Evolutionary conservation across 2,329 filamentous ascomycete genomes (phyloP).

Genomic region (Hyphodiscus sp.): DNA sequence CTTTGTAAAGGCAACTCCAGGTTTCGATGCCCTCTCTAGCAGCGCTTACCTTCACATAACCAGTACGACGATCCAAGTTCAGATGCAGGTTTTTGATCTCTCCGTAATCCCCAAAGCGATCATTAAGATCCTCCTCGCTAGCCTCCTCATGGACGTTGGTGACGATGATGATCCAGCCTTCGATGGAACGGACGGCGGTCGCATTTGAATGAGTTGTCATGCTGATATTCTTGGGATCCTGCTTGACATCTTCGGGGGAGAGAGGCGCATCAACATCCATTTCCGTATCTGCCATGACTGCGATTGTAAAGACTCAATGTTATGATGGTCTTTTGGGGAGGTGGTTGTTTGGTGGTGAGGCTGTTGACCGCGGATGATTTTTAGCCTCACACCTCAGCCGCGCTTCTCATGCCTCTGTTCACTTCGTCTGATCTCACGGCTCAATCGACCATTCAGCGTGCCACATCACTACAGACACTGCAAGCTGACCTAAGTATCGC

Average conservation of each 20-base stretch:
- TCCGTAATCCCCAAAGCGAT: slow-evolving; percentile 76
- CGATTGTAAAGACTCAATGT: neutral
- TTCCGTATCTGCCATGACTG: slow-evolving; percentile 38
- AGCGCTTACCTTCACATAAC: slow-evolving; percentile 70
- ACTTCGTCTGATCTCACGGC: too few relatives aligned
- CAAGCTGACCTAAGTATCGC: too few relatives aligned
- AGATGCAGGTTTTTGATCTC: slow-evolving; percentile 84
- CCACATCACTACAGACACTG: too few relatives aligned
- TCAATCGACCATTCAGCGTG: too few relatives aligned
- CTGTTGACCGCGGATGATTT: neutral
- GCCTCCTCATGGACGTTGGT: slow-evolving; percentile 86
- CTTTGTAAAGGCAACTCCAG: too few relatives aligned
- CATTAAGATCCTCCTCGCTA: slow-evolving; percentile 74
- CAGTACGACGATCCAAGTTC: slow-evolving; percentile 74
- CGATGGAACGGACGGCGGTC: slow-evolving; percentile 77
- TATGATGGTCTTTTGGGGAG: neutral
- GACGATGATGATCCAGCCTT: slow-evolving; percentile 83
- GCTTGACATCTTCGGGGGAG: slow-evolving; percentile 39
- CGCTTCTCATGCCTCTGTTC: too few relatives aligned
- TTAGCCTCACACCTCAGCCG: too few relatives aligned
- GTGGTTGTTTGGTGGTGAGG: neutral
- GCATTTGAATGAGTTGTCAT: slow-evolving; percentile 69
- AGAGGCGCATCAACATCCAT: slow-evolving; percentile 37
- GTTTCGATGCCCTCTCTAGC: too few relatives aligned
- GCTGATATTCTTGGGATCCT: slow-evolving; percentile 52